A percentile compares a stretch with the other conserved stretches of the same genome.
phyloP scores from a whole-genome alignment of 129 eudicot species.

The Lactuca sativa region DNA sequence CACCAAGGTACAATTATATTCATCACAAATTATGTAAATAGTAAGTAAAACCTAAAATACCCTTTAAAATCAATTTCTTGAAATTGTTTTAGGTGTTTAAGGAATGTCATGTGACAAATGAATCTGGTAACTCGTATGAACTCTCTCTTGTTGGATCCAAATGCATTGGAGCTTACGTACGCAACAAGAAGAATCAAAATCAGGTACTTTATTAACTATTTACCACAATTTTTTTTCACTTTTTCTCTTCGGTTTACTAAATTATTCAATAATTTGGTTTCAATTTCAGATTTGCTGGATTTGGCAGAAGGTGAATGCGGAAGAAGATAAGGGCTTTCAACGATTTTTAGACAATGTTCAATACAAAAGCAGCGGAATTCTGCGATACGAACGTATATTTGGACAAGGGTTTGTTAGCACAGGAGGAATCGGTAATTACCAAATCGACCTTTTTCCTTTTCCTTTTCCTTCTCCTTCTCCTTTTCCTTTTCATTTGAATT shows the following conservation, averaged over 20 bases:
- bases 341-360: conserved; percentile 83
- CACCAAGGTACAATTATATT: conserved; percentile 64
- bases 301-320: conserved; percentile 85
- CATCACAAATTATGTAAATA: no score
- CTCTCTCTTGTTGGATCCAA: conserved; percentile 76
- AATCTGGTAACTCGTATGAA: conserved; percentile 70
- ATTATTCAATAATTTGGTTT: conserved; percentile 1
- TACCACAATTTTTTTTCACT: neutral
- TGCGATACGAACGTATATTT: conserved; percentile 92
- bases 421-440: conserved; percentile 80
- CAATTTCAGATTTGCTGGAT: conserved; percentile 85
- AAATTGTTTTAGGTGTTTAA: conserved; percentile 57
- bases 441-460: neutral
- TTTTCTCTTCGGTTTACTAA: neutral
- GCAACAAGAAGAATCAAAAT: conserved; percentile 79
- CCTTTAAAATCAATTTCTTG: neutral
- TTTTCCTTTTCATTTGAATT: neutral
- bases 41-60: neutral
- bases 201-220: conserved; percentile 45
- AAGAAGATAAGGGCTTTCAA: conserved; percentile 80
- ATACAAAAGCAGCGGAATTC: conserved; percentile 75
- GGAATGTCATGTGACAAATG: conserved; percentile 64
- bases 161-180: conserved; percentile 87
- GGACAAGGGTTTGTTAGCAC: conserved; percentile 95
- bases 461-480: neutral